Conservation (phyloP, 345 rosid genomes). For the Eucalyptus marginata region DNA sequence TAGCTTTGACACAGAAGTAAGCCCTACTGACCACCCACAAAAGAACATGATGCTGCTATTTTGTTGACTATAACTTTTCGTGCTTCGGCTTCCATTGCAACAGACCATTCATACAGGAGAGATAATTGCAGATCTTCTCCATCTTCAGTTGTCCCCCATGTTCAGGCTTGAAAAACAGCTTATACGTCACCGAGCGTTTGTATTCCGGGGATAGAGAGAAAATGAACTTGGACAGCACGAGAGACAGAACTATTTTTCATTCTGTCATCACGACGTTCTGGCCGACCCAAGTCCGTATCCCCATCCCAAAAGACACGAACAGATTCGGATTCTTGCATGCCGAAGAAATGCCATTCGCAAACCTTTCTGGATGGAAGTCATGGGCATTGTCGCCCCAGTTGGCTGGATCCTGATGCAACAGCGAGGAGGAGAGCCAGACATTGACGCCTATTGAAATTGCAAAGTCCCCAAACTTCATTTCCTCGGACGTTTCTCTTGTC, state of each 20-base stretch:
- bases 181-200: background rate
- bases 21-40: background rate
- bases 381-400: slow-evolving; percentile 8
- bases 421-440: slow-evolving; percentile 1
- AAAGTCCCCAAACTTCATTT: slow-evolving; percentile 8
- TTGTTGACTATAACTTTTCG: background rate
- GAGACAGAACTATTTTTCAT: slow-evolving; percentile 6
- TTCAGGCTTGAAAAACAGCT: slow-evolving; percentile 8
- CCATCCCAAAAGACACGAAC: slow-evolving; percentile 6
- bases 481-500: background rate
- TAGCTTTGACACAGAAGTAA: background rate
- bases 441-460: slow-evolving; percentile 5
- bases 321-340: background rate
- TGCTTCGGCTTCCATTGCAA: background rate
- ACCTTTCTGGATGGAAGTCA: slow-evolving; percentile 15
- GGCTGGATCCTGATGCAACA: slow-evolving; percentile 1
- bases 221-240: slow-evolving; percentile 6
- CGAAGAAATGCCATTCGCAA: background rate
- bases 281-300: background rate
- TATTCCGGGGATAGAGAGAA: slow-evolving; percentile 5
- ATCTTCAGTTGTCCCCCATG: slow-evolving; percentile 1
- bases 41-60: background rate
- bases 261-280: slow-evolving; percentile 8
- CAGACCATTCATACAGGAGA: background rate
- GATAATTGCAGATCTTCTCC: background rate